A percentile compares a stretch with the other conserved stretches of the same genome.
These are phyloP conservation scores for Leccinum subtestaceum DNA, from an alignment of 768 basidiomycete species.

Conservation along the genomic window DNA sequence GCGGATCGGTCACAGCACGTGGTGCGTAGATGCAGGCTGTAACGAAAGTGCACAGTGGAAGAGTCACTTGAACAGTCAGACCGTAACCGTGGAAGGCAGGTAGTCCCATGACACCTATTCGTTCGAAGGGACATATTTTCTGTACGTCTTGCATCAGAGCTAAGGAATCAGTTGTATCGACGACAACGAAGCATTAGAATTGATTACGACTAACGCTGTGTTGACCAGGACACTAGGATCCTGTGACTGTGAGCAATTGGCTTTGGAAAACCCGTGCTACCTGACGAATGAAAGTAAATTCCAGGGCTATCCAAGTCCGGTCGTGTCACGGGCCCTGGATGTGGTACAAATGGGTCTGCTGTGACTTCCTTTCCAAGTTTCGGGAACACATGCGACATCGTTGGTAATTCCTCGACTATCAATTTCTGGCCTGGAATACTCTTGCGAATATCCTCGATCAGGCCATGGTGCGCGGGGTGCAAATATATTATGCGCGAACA, in stretches of 20 bases:
- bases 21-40: constrained; percentile 36
- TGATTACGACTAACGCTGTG: constrained; percentile 27
- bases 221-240: constrained; percentile 29
- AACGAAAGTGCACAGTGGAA: constrained; percentile 26
- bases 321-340: neutral
- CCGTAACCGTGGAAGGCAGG: constrained; percentile 43
- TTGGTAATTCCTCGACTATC: constrained; percentile 11
- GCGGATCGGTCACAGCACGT: neutral
- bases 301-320: constrained; percentile 1
- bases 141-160: neutral
- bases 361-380: constrained; percentile 33
- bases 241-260: constrained; percentile 34
- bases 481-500: constrained; percentile 13
- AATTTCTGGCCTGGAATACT: neutral
- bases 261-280: constrained; percentile 49
- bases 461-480: constrained; percentile 6
- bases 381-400: constrained; percentile 34
- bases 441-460: constrained; percentile 10
- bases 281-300: constrained; percentile 16
- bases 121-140: constrained; percentile 8
- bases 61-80: constrained; percentile 28
- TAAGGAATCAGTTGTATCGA: neutral
- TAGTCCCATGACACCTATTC: constrained; percentile 30
- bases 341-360: constrained; percentile 10
- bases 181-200: neutral